phyloP scores from a whole-genome alignment of 73 alveolate species.

The Paramecium tetraurelia region DNA sequence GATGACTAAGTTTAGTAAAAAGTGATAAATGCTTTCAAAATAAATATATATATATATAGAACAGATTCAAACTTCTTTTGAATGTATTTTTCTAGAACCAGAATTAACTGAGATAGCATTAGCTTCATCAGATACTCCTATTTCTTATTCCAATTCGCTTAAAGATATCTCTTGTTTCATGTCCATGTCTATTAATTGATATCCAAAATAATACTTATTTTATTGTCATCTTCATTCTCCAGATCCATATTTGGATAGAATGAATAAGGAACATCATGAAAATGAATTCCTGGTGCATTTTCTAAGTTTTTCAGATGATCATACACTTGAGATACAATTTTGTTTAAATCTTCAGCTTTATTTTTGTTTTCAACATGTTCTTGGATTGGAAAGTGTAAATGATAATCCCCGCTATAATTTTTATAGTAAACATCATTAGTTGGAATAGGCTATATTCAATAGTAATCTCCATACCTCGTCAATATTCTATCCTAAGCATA shows the following conservation, averaged over 20 bases:
- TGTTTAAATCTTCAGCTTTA: conserved; percentile 58
- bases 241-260: conserved; percentile 41
- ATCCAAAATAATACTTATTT: not conserved
- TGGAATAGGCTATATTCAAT: conserved; percentile 41
- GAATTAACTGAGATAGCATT: not conserved
- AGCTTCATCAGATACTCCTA: conserved; percentile 8
- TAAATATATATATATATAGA: not conserved
- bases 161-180: not conserved
- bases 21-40: not conserved
- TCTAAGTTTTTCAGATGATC: conserved; percentile 46
- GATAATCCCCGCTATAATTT: conserved; percentile 1
- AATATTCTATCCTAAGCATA: conserved; percentile 75
- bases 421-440: conserved; percentile 30
- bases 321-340: conserved; percentile 23
- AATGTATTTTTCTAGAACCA: not conserved
- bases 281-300: conserved; percentile 64
- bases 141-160: not conserved
- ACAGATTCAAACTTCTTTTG: not conserved
- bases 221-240: not conserved
- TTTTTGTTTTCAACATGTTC: conserved; percentile 52
- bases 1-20: not conserved
- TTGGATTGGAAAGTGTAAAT: conserved; percentile 37
- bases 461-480: not conserved
- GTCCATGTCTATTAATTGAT: not conserved
- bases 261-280: conserved; percentile 61